Evolutionary conservation across 164 flowering plant genomes (phyloP).

Genomic region (Euptelea pleiosperma): DNA sequence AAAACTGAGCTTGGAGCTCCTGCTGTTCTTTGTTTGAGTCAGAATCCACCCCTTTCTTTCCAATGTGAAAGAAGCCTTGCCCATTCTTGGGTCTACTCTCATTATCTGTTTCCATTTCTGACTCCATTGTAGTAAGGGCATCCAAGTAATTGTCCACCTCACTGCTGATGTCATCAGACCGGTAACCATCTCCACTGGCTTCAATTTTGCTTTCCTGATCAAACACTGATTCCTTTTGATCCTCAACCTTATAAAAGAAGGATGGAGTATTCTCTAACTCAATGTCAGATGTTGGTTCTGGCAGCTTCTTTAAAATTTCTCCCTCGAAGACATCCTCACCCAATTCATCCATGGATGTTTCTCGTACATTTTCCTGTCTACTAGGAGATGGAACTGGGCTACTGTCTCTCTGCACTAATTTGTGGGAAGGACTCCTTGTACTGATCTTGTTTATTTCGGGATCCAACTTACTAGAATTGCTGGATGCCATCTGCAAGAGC

Average conservation of each 20-base stretch:
- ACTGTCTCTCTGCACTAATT: constrained; percentile 25
- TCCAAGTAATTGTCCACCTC: constrained; percentile 80
- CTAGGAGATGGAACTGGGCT: constrained; percentile 32
- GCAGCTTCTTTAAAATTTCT: constrained; percentile 18
- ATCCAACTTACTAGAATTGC: constrained; percentile 36
- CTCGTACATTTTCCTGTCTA: constrained; percentile 21
- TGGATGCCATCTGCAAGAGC: constrained; percentile 26
- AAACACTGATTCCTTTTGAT: constrained; percentile 36
- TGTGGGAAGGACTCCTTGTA: constrained; percentile 33
- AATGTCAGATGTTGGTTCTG: constrained; percentile 23
- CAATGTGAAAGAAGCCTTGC: constrained; percentile 15
- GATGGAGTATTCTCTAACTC: constrained; percentile 27
- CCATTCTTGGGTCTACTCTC: constrained; percentile 41
- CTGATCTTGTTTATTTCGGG: constrained; percentile 47
- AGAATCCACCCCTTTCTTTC: constrained; percentile 29
- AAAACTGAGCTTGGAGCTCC: constrained; percentile 30
- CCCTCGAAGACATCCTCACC: constrained; percentile 18
- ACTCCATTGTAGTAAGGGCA: constrained; percentile 79
- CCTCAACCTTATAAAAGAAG: constrained; percentile 14
- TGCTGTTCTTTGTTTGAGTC: constrained; percentile 38
- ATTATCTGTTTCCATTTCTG: constrained; percentile 72
- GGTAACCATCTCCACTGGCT: constrained; percentile 31
- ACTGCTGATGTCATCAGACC: constrained; percentile 68
- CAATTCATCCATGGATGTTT: constrained; percentile 24
- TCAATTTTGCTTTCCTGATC: constrained; percentile 34